Base-by-base conservation (phyloP, 225 moss, liverwort and hornwort genomes). In the Anthoceros angustus region DNA sequence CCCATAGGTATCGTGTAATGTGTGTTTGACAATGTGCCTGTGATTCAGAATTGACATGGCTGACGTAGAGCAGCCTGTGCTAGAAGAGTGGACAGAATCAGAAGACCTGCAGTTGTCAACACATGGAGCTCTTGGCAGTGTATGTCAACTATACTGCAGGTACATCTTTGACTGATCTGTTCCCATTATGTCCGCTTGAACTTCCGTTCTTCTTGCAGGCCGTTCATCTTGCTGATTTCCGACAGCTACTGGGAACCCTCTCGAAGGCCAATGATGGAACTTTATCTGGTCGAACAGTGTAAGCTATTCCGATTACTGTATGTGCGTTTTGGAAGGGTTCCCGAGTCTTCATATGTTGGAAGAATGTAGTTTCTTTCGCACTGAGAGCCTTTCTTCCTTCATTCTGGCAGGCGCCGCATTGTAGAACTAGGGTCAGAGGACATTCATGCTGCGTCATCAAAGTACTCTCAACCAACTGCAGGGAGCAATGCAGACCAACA, bases 401-500 rank as follows among this genome's bases (percentile, higher is more conserved):
- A 18, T 55, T 15, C 55, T 55, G 12, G 55, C 55, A 55, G 55
- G 55, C 55, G 55, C 16, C 55, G n/a, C 6, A 55, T 55, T 15
- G 55, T 55, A 20, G 55, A 23, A 7, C 55, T 55, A 18, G 55
- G 55, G 12, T 55, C 55, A 55, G 55, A 55, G 23, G 55, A 55
- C 23, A 55, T 55, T 18, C 55, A 55, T 4, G 55, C 55, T 18
- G 55, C 55, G 14, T 55, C 55, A 7, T 23, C 18, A 15, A 55
- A 55, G n/a, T 55, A 55, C 23, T 55, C 55, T 55, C 55, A 55
- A 55, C 55, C 55, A 55, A 23, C 55, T 20, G 55, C 18, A 23
- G 55, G 8, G 8, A 18, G 16, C 23, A 23, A 55, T 55, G 62
- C 55, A 66, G 66, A 76, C 65, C 64, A 75, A 64, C 79, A 78